Evolutionary conservation across 2,329 filamentous ascomycete species (phyloP), one percentile per base, ranked within the genome.

Genomic region (Clarireedia homoeocarpa): DNA sequence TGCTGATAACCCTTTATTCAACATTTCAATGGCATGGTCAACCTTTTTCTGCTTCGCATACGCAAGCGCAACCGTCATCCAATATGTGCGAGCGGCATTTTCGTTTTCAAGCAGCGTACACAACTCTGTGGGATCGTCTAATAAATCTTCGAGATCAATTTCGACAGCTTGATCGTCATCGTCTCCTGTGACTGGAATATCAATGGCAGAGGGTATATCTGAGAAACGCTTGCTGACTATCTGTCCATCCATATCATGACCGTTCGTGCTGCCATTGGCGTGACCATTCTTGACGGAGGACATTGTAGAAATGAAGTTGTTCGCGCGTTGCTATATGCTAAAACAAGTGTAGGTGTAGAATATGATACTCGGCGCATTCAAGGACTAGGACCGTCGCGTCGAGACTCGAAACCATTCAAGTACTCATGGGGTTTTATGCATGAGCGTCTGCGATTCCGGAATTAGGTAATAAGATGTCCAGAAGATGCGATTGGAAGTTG

Each of bases 1-100:
- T 15, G 82, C 83, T 36, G 75, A 73, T 56, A 85, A 72, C 39
- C 83, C 84, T 68, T 84, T 83, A 50, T 85, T 83, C 63, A 86
- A 75, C 75, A 86, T 85, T 71, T 86, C 83, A 65, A 86, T 86
- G 57, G 83, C 83, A 74, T 94, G 88, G 69, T 96, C 91, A 60
- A 94, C 83, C 74, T 95, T 95, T 69, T 86, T 85, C 74, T 96
- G 90, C 75, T 97, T 99, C 42, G 94, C 92, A 69, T 99, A 99
- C 48, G 92, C 92, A 58, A 97, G 79, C 44, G 95, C 89, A 63
- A 97, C 94, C n/a, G 90, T 92, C 78, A 99, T 92, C 95, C 95
- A 99, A 65, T 95, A 95, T 52, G 86, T 89, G 66, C 92, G 91
- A 39, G 89, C 87, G 15, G 91, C 91, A 67, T 86, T 85, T 72